Evolutionary conservation across 1,284 basidiomycete genomes (phyloP), one percentile per base, ranked within the genome.

Genomic region (Golubevia pallescens): DNA sequence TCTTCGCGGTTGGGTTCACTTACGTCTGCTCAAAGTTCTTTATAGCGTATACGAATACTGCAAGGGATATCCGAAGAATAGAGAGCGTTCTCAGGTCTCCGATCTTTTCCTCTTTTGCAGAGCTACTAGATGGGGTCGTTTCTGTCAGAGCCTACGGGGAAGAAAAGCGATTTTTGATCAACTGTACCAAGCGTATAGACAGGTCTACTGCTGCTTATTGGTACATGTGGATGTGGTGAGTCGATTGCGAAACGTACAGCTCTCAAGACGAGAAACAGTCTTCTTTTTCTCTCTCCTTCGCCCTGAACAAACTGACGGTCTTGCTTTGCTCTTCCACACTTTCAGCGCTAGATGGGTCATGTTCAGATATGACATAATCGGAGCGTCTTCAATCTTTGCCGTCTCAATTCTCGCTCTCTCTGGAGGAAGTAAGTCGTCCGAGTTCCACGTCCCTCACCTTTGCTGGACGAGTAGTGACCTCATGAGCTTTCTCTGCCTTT

Each of bases 181-280:
- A 66, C 8, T 63, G 77, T 32, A 60, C 68, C 54, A 38, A 60
- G 16, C 66, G 66, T 13, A 62, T 80, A 2, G 74, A 81, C 13
- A 5, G 24, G 10, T 4, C 34, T 10, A 38, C 34, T 10, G 34
- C 34, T 5, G 34, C 34, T 38, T 38, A 38, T 38, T 10, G 10
- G 3, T 38, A 38, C 10, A 5, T 38, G 5, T 38, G 34, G 34
- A 38, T 5, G 5, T 5, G 34, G 34, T 38, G 34, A 38, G 34
- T 38, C n/a, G n/a, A n/a, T n/a, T n/a, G n/a, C n/a, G n/a, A n/a
- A n/a, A n/a, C n/a, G n/a, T n/a, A n/a, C n/a, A n/a, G n/a, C n/a
- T n/a, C n/a, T n/a, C n/a, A n/a, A n/a, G n/a, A n/a, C n/a, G n/a
- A n/a, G n/a, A n/a, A n/a, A n/a, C n/a, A n/a, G n/a, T n/a, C n/a